Percentiles rank a stretch among this genome's conserved stretches.
phyloP scores from a whole-genome alignment of 2,329 filamentous ascomycete species.

The Lasiodiplodia gonubiensis region DNA sequence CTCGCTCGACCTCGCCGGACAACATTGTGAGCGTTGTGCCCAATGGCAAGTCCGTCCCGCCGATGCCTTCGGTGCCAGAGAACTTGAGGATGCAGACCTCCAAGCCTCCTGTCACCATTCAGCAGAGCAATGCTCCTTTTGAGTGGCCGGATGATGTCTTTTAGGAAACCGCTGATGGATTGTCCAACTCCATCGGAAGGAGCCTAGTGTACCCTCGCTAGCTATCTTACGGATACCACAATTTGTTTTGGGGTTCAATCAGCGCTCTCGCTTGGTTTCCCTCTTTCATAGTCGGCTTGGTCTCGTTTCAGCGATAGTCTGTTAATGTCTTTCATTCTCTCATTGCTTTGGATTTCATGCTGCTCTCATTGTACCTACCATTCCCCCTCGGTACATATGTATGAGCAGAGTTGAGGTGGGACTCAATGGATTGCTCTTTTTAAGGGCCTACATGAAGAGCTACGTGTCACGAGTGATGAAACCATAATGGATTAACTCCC shows the following conservation, averaged over 20 bases:
- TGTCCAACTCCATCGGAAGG: not conserved
- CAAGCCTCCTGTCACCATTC: not conserved
- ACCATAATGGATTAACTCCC: too few relatives aligned
- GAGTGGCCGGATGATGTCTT: constrained; percentile 30
- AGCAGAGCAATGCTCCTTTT: constrained; percentile 10
- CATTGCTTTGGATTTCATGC: not conserved
- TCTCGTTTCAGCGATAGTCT: not conserved
- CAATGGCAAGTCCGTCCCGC: constrained; percentile 39
- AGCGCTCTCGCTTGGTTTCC: not conserved
- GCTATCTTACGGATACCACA: not conserved
- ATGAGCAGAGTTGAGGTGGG: too few relatives aligned
- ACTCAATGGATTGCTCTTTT: too few relatives aligned
- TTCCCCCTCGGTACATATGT: too few relatives aligned
- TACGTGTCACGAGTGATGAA: too few relatives aligned
- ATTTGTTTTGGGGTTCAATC: not conserved
- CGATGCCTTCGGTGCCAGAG: constrained; percentile 38
- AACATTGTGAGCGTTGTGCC: constrained; percentile 38
- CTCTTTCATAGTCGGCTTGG: not conserved
- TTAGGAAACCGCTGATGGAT: not conserved
- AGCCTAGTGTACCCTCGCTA: constrained; percentile 4
- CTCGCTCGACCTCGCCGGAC: constrained; percentile 18
- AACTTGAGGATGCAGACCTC: constrained; percentile 32
- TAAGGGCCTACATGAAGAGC: too few relatives aligned
- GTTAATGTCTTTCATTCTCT: not conserved
- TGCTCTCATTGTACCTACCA: not conserved